Evolutionary conservation across 352 stramenopile species (phyloP), one percentile per base, ranked within the genome.

Genomic region (Pythium volutum): DNA sequence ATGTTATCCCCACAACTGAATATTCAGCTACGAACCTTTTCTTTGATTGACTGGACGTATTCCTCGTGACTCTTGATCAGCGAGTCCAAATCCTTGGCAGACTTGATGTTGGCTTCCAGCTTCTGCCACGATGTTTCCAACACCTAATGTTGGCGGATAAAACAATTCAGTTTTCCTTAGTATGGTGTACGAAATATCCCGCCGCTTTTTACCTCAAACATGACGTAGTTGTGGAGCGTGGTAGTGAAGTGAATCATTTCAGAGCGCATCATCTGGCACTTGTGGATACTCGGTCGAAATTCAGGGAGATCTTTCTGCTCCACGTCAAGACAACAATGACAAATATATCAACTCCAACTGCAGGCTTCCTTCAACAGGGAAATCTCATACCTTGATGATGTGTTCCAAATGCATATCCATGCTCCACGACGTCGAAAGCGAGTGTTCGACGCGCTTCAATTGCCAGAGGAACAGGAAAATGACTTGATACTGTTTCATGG

Each of bases 211-310:
- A 64, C 84, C 56, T 99, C 97, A 75, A 99, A 99, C 95, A 99
- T 98, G 68, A 99, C 92, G 70, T 99, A 99, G 66, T 95, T 98
- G 68, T 98, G 93, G 23, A 99, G 82, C 60, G 98, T 99, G 39
- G 91, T 93, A 23, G 93, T 96, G 70, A 99, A 98, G 69, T 99
- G 96, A 57, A 98, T 96, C 97, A 99, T 99, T 46, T 98, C 88
- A 23, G 97, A 97, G 29, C 97, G 88, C 49, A 98, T 84, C 16
- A 99, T 82, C 56, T 98, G 94, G 63, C 96, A 97, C 34, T 86
- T 88, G 73, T 98, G 91, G 26, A 99, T 79, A 20, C 97, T 50
- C 11, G 58, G 52, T n/a, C 63, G 55, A 60, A 67, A 72, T n/a
- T 41, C 34, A 14, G 18, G 60, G 2, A 75, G 47, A 15, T 64